phyloP scores from a whole-genome alignment of 805 yeast genomes.

The Candida suzukii region DNA sequence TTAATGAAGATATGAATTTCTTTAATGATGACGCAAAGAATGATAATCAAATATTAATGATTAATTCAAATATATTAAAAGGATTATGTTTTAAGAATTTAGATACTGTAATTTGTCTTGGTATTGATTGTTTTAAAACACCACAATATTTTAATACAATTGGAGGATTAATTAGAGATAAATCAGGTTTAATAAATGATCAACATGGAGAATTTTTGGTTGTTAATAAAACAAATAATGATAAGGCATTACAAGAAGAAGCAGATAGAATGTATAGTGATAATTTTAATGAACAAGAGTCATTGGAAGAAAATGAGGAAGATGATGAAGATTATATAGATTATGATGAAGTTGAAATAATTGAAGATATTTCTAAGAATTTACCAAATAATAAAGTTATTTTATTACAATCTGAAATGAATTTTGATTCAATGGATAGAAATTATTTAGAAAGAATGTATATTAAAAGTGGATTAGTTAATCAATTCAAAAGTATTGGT shows the following conservation, averaged over 20 bases:
- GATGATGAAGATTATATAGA: not conserved
- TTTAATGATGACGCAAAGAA: conserved; percentile 3
- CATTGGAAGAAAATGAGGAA: not conserved
- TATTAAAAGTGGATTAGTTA: conserved; percentile 19
- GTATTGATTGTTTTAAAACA: conserved; percentile 23
- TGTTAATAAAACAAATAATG: conserved; percentile 1
- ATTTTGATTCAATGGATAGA: conserved; percentile 23
- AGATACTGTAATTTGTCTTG: conserved; percentile 21
- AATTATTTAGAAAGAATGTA: conserved; percentile 23
- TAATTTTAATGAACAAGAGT: not conserved
- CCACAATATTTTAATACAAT: conserved; percentile 14
- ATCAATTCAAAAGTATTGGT: conserved; percentile 15
- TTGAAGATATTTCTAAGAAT: conserved; percentile 1
- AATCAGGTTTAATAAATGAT: conserved; percentile 11
- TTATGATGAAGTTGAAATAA: not conserved
- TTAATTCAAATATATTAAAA: conserved; percentile 16
- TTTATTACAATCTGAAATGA: conserved; percentile 14
- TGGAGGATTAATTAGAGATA: conserved; percentile 20
- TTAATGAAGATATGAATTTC: conserved; percentile 8
- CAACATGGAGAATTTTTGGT: conserved; percentile 3
- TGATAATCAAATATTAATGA: conserved; percentile 11
- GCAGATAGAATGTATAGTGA: conserved; percentile 5
- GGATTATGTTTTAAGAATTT: conserved; percentile 22
- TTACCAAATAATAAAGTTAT: no score
- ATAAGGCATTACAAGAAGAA: not conserved